Conservation (phyloP, 192 early-diverging fungal genomes). For the Backusella macrospora region DNA sequence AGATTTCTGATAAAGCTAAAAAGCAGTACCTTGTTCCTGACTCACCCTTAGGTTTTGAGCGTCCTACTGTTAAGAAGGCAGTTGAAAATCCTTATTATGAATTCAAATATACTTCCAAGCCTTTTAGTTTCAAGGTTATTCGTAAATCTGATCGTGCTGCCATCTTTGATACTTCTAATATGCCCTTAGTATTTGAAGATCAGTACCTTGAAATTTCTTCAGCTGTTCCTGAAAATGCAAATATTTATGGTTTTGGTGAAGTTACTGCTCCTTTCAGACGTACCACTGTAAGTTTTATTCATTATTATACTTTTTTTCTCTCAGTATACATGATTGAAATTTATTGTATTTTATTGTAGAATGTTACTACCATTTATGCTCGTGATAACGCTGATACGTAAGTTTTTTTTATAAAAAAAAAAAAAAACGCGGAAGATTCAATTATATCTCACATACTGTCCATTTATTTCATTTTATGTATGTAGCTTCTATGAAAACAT, state of each 20-base stretch:
- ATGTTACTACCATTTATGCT: constrained; percentile 9
- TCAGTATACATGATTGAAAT: background rate
- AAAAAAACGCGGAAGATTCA: background rate
- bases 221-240: constrained; percentile 53
- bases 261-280: constrained; percentile 56
- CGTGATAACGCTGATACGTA: constrained; percentile 13
- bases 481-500: constrained; percentile 47
- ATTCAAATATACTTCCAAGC: constrained; percentile 32
- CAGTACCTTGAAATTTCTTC: constrained; percentile 69
- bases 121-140: constrained; percentile 48
- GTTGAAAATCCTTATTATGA: constrained; percentile 27
- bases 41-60: constrained; percentile 27
- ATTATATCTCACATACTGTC: background rate
- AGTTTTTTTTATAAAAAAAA: background rate
- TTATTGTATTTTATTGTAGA: constrained; percentile 2
- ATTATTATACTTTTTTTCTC: background rate
- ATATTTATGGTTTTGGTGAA: constrained; percentile 74
- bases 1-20: constrained; percentile 26
- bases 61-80: constrained; percentile 9
- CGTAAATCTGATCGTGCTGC: constrained; percentile 42
- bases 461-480: background rate
- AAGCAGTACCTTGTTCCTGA: constrained; percentile 35
- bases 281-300: constrained; percentile 32
- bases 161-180: constrained; percentile 46
- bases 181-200: constrained; percentile 62